Evolutionary conservation across 352 stramenopile species (phyloP).

Genomic region (Pythium dissotocum): DNA sequence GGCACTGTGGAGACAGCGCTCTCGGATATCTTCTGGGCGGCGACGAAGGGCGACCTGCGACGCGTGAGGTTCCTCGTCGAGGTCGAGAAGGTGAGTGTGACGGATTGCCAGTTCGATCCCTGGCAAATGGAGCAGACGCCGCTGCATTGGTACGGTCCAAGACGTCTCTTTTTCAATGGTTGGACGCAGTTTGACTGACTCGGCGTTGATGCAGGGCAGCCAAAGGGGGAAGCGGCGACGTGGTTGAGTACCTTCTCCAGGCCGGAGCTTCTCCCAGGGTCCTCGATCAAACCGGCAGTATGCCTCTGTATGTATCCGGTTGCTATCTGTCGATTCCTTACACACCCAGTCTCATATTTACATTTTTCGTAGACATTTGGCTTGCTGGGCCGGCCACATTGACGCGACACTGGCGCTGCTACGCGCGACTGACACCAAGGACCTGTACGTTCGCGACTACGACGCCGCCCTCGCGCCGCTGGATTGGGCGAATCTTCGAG

Average conservation of each 20-base stretch:
- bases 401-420: conserved; percentile 54
- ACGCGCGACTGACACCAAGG: conserved; percentile 45
- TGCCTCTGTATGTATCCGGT: conserved; percentile 46
- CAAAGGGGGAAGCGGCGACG: conserved; percentile 49
- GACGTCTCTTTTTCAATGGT: not conserved
- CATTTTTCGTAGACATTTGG: conserved; percentile 43
- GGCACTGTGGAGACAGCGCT: conserved; percentile 50
- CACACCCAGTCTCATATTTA: not conserved
- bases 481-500: conserved; percentile 59
- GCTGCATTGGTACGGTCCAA: conserved; percentile 53
- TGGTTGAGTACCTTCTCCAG: conserved; percentile 59
- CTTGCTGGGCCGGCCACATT: conserved; percentile 68
- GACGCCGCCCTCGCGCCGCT: conserved; percentile 52
- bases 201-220: conserved; percentile 42
- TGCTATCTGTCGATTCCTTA: not conserved
- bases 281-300: conserved; percentile 69
- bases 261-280: conserved; percentile 48
- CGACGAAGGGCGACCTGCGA: conserved; percentile 58
- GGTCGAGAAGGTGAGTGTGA: conserved; percentile 48
- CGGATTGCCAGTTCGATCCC: conserved; percentile 54
- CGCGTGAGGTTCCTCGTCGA: conserved; percentile 64
- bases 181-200: not conserved
- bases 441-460: conserved; percentile 72
- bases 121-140: conserved; percentile 77
- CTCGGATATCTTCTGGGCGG: conserved; percentile 70